Percentiles rank a stretch among this genome's conserved stretches.
Conservation (phyloP, 768 basidiomycete species). For the Lactifluus volemus region DNA sequence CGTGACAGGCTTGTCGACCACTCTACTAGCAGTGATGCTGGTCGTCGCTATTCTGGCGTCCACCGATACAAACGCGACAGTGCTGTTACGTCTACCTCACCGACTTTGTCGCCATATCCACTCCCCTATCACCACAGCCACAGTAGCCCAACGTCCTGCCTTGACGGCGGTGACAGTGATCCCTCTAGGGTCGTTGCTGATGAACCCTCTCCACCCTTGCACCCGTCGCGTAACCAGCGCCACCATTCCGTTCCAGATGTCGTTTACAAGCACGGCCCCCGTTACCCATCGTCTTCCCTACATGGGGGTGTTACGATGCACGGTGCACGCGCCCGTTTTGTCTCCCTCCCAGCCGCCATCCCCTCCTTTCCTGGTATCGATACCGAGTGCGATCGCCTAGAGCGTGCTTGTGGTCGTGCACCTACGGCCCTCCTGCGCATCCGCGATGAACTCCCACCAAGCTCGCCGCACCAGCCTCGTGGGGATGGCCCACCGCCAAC, state of each 20-base stretch:
- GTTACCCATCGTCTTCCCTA: not conserved
- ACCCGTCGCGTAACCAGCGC: not conserved
- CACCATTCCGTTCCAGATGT: constrained; percentile 9
- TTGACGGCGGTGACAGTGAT: not conserved
- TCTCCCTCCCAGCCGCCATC: constrained; percentile 3
- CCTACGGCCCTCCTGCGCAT: not conserved
- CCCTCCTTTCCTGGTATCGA: not conserved
- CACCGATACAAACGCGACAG: constrained; percentile 7
- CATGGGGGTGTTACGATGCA: not conserved
- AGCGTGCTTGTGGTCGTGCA: constrained; percentile 12
- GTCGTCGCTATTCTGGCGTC: constrained; percentile 1
- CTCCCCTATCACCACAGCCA: constrained; percentile 8
- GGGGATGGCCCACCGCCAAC: not conserved
- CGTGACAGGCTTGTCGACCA: not conserved
- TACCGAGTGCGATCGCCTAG: constrained; percentile 12
- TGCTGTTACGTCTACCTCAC: not conserved
- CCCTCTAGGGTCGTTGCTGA: not conserved
- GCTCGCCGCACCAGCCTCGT: constrained; percentile 13
- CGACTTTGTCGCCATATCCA: constrained; percentile 4
- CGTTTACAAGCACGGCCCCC: constrained; percentile 1
- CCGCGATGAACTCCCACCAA: constrained; percentile 7
- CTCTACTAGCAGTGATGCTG: not conserved
- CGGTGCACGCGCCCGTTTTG: constrained; percentile 9
- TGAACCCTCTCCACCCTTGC: not conserved
- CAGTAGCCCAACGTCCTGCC: not conserved